These are phyloP conservation scores for Parastagonospora avenae DNA, from an alignment of 2,329 filamentous ascomycete species.

Conservation along the genomic window DNA sequence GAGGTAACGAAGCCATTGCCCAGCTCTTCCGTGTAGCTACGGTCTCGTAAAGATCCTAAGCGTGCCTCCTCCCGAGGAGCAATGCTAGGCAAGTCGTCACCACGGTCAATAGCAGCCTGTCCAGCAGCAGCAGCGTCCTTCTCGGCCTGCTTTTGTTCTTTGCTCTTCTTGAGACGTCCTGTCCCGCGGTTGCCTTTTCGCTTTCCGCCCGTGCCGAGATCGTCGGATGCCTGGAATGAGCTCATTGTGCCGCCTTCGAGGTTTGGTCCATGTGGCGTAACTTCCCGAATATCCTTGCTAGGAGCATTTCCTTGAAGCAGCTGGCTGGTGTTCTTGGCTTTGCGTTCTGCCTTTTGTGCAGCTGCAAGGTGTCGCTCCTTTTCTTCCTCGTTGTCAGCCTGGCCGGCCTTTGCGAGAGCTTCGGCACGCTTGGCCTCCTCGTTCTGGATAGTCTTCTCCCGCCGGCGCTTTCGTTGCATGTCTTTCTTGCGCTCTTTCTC, in stretches of 20 bases:
- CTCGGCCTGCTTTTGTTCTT: constrained; percentile 70
- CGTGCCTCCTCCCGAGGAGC: constrained; percentile 64
- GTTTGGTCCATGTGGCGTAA: constrained; percentile 76
- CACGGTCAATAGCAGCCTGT: constrained; percentile 80
- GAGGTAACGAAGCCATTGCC: constrained; percentile 50
- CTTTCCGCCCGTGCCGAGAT: constrained; percentile 51
- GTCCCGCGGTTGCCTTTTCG: constrained; percentile 59
- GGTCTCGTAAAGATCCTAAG: constrained; percentile 49
- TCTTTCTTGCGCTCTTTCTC: constrained; percentile 99
- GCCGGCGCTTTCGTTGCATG: constrained; percentile 95
- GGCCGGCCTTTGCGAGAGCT: constrained; percentile 76
- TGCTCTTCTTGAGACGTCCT: constrained; percentile 85
- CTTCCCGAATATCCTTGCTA: constrained; percentile 72
- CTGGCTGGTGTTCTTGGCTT: constrained; percentile 86
- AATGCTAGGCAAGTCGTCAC: constrained; percentile 70
- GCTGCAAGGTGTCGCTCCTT: constrained; percentile 80
- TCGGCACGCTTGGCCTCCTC: constrained; percentile 83
- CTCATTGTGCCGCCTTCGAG: constrained; percentile 85
- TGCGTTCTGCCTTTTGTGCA: constrained; percentile 88
- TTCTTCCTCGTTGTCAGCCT: constrained; percentile 81
- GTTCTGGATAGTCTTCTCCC: constrained; percentile 91
- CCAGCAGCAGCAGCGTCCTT: constrained; percentile 83
- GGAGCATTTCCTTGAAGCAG: constrained; percentile 82
- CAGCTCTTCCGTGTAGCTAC: constrained; percentile 57
- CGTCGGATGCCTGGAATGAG: constrained; percentile 75